Evolutionary conservation across 345 rosid species (phyloP).

Genomic region (Melastoma malabathricum): DNA sequence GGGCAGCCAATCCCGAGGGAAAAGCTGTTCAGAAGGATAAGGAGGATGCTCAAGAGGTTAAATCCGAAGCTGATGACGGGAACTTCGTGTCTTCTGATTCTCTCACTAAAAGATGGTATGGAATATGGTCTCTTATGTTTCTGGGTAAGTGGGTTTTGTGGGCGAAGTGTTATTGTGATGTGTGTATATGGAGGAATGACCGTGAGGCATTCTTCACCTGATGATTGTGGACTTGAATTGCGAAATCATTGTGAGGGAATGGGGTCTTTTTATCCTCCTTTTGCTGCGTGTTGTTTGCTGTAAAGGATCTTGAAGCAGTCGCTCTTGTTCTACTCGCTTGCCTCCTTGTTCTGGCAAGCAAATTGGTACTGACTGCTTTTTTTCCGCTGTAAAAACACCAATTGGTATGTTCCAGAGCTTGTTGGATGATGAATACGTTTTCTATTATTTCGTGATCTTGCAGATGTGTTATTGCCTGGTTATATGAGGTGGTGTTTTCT

Average conservation of each 20-base stretch:
- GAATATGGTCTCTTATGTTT: background rate
- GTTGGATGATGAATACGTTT: no score
- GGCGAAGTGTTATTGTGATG: background rate
- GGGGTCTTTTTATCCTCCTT: no score
- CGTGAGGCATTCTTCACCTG: background rate
- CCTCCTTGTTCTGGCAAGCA: no score
- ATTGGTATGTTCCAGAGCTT: background rate
- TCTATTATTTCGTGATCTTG: no score
- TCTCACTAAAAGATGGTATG: constrained; percentile 50
- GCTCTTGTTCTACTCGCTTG: no score
- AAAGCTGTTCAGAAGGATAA: constrained; percentile 42
- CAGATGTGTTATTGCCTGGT: no score
- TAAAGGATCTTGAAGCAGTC: no score
- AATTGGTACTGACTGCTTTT: background rate
- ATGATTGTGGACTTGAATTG: background rate
- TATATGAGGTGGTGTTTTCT: no score
- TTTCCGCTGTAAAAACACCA: background rate
- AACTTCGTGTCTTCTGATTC: constrained; percentile 23
- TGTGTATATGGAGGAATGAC: background rate
- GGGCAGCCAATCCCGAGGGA: constrained; percentile 52
- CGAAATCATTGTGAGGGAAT: no score
- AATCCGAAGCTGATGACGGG: constrained; percentile 12
- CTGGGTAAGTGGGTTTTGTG: background rate
- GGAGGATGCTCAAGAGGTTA: constrained; percentile 20
- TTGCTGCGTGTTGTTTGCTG: no score